Base-by-base conservation (phyloP, 1,139 yeast species). In the Magnusiomyces suaveolens region DNA sequence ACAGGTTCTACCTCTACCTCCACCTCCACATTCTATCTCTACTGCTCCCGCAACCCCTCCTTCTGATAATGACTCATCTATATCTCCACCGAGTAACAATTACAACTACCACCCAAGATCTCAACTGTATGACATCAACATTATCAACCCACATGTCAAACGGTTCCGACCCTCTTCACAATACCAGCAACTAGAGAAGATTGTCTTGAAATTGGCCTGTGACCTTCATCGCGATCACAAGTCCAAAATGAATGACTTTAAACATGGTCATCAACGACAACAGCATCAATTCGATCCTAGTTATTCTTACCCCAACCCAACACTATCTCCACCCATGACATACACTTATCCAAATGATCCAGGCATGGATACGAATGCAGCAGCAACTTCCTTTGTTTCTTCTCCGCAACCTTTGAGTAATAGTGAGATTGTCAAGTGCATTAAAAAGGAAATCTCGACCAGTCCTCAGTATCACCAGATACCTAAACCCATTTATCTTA, bases 91-190 rank as follows among this genome's bases (percentile, higher is more conserved):
- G 18, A 39, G 43, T 18, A 39, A 18, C 43, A 39, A 16, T 18
- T 16, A 39, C 43, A 39, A 8, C 8, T 16, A 39, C 43, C 21
- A 18, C 18, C n/a, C 43, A 4, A 39, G 21, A 12, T 29, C 36
- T 6, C 36, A 46, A 12, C n/a, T 44, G 6, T 44, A 44, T 23
- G 36, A 44, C 33, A 44, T 44, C 20, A 26, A 26, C 20, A 44
- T 44, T 23, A 44, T 44, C 33, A 44, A 44, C 20, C 48, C 48
- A 12, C 18, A 24, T 12, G 36, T 44, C 33, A 44, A 44, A 33
- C 32, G 48, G 3, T 44, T 44, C 48, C 32, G 48, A 14, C 48
- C 48, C 12, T 23, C 33, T 4, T 24, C 48, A 23, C 48, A 44
- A 33, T 44, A 16, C 20, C 48, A 44, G 36, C 33, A 44, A 14